Base-by-base conservation (phyloP, 1,284 basidiomycete species). In the Xanthoconium separans region DNA sequence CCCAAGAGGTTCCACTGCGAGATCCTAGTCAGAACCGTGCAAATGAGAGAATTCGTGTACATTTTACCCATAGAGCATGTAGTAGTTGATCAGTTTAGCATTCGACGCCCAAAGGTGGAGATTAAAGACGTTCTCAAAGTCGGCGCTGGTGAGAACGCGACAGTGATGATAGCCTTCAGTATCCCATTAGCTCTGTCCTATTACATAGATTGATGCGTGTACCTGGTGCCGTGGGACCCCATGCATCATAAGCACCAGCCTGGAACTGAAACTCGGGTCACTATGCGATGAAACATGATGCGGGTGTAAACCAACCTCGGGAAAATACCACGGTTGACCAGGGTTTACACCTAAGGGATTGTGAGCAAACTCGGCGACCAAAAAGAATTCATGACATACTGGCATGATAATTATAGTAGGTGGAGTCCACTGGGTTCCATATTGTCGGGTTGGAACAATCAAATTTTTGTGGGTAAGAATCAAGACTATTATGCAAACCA, bases 101-200 rank as follows among this genome's bases (percentile, higher is more conserved):
- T 91, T 91, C 40, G 81, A 78, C 5, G 89, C 87, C 86, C 86
- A 90, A 44, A 89, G 76, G 47, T 87, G 76, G 50, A 83, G 76
- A 63, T 91, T 83, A 69, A 89, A 91, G 1, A 91, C 89, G 43
- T 82, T 85, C 67, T 84, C 77, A 71, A 91, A 91, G 58, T 84
- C 77, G 0, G 84, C 74, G 3, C 87, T 85, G 18, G 87, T 89
- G 48, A 91, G 73, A 3, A 77, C 71, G 22, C 75, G 72, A 60
- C 81, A 83, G 8, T 73, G 65, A 22, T 77, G 71, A 56, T 81
- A 82, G 18, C 79, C 75, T 70, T 61, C 37, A 44, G 27, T 12
- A 53, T 16, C 40, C 40, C 18, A 16, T 67, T 6, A 69, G 51
- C 22, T 29, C 20, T 11, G 24, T 47, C 39, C 27, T 39, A 18